Percentiles rank a stretch among this genome's conserved stretches.
Conservation (phyloP, 23 red algal species). For the Chondrus crispus region DNA sequence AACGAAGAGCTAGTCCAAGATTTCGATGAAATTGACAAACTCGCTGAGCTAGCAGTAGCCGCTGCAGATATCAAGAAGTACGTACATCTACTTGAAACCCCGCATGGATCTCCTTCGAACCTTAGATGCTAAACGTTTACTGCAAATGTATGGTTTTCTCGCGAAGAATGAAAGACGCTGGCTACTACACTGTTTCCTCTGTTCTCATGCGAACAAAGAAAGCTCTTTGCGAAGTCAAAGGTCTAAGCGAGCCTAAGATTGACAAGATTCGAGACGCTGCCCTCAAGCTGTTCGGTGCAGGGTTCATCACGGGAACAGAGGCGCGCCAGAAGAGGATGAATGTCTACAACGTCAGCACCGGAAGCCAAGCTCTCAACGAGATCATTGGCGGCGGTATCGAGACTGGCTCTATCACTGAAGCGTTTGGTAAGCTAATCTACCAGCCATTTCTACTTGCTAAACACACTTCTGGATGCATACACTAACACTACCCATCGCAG, state of each 20-base stretch:
- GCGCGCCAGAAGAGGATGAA: constrained; percentile 43
- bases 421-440: constrained; percentile 76
- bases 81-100: background rate
- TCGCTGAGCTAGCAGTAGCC: constrained; percentile 61
- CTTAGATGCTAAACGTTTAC: background rate
- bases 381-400: constrained; percentile 94
- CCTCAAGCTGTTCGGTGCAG: constrained; percentile 49
- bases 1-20: background rate
- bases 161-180: constrained; percentile 87
- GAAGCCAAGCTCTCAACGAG: constrained; percentile 79
- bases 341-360: constrained; percentile 76
- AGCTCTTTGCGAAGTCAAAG: constrained; percentile 73
- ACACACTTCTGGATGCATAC: too few relatives aligned
- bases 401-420: constrained; percentile 85
- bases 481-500: too few relatives aligned
- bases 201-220: constrained; percentile 81
- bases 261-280: constrained; percentile 89
- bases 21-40: constrained; percentile 85
- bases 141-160: background rate
- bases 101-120: background rate
- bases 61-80: constrained; percentile 91
- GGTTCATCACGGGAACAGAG: constrained; percentile 78
- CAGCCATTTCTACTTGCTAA: too few relatives aligned
- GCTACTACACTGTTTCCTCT: constrained; percentile 74
- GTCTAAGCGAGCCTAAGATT: constrained; percentile 92